Conservation (phyloP, 805 yeast species). For the Metschnikowia baotianmanensis region DNA sequence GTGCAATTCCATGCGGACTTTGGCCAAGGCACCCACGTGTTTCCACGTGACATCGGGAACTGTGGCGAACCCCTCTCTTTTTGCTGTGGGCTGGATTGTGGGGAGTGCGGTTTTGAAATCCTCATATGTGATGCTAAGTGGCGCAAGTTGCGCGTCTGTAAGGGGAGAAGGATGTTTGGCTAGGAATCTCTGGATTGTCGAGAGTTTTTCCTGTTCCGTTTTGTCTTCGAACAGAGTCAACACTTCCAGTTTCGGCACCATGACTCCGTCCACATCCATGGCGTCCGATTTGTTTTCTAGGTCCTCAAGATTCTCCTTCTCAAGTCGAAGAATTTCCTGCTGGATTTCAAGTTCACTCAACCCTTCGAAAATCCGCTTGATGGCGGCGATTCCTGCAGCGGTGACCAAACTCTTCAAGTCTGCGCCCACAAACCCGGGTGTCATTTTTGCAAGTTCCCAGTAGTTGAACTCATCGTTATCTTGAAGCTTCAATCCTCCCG, state of each 20-base stretch:
- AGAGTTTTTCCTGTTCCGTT: conserved; percentile 38
- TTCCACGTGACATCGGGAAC: conserved; percentile 98
- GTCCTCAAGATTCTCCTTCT: conserved; percentile 1
- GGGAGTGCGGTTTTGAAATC: conserved; percentile 88
- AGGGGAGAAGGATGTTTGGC: conserved; percentile 76
- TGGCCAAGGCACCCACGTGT: conserved; percentile 84
- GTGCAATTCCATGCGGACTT: conserved; percentile 83
- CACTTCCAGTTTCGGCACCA: background rate
- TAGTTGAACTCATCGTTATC: conserved; percentile 64
- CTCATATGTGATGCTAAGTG: conserved; percentile 69
- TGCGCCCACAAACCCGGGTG: conserved; percentile 98
- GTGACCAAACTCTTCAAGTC: conserved; percentile 91
- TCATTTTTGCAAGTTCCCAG: conserved; percentile 74
- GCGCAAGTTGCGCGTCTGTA: conserved; percentile 69
- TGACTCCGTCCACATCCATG: conserved; percentile 33
- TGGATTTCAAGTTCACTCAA: conserved; percentile 44
- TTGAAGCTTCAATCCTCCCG: conserved; percentile 55
- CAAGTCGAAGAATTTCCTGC: conserved; percentile 5
- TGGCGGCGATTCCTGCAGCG: conserved; percentile 93
- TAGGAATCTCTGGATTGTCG: conserved; percentile 73
- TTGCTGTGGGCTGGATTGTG: conserved; percentile 93
- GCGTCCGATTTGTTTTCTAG: conserved; percentile 16
- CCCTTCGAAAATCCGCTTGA: conserved; percentile 80
- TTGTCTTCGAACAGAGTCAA: conserved; percentile 27
- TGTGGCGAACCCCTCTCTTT: conserved; percentile 97